A percentile compares a stretch with the other conserved stretches of the same genome.
These are phyloP conservation scores for Saccharomycopsis fibuligera DNA, from an alignment of 805 yeast species.

Conservation along the genomic window DNA sequence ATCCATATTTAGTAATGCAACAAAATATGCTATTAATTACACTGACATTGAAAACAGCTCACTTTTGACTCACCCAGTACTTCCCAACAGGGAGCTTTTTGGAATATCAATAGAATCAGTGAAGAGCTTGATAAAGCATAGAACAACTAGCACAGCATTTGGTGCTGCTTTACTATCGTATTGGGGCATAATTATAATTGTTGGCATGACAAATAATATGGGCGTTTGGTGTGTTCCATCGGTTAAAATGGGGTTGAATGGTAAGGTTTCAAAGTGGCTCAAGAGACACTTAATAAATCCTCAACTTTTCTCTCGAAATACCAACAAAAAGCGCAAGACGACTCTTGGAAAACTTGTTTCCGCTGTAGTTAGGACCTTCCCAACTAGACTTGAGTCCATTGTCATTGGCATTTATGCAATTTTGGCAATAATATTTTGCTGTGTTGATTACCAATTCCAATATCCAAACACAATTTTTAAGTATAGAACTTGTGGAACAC, in stretches of 20 bases:
- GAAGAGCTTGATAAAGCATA: constrained; percentile 25
- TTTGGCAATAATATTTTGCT: constrained; percentile 27
- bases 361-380: constrained; percentile 25
- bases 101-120: constrained; percentile 28
- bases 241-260: constrained; percentile 24
- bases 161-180: constrained; percentile 28
- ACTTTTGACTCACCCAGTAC: constrained; percentile 27
- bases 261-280: constrained; percentile 26
- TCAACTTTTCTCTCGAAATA: constrained; percentile 24
- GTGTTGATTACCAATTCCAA: constrained; percentile 26
- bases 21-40: constrained; percentile 23
- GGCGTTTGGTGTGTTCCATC: constrained; percentile 33
- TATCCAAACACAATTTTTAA: constrained; percentile 30
- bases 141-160: constrained; percentile 27
- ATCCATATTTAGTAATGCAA: constrained; percentile 27
- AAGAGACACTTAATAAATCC: constrained; percentile 31
- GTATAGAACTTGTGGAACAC: constrained; percentile 26
- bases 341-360: constrained; percentile 8
- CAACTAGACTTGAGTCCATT: constrained; percentile 30
- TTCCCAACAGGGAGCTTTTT: constrained; percentile 25
- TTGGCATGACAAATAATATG: constrained; percentile 27
- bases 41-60: background rate
- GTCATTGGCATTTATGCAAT: constrained; percentile 27
- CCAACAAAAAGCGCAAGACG: constrained; percentile 4
- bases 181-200: constrained; percentile 29